Conservation (phyloP, 1,139 yeast species). For the Lodderomyces parapsilosis region DNA sequence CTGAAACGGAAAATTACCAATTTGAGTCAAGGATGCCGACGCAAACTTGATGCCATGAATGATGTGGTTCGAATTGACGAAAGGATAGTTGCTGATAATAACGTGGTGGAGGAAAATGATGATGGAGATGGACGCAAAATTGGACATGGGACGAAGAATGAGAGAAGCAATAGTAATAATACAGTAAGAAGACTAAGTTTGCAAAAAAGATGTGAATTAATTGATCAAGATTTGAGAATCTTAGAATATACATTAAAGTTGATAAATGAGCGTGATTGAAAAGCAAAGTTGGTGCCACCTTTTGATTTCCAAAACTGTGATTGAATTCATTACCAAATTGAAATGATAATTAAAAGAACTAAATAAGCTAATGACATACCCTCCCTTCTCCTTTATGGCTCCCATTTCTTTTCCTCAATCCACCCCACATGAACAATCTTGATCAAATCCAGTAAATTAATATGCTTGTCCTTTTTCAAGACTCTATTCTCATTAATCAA, state of each 20-base stretch:
- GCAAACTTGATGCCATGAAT: conserved; percentile 7
- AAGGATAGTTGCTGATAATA: not conserved
- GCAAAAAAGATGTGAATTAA: conserved; percentile 40
- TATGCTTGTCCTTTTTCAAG: conserved; percentile 46
- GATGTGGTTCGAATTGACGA: conserved; percentile 17
- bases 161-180: not conserved
- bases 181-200: conserved; percentile 19
- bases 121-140: not conserved
- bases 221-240: conserved; percentile 49
- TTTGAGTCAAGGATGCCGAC: conserved; percentile 19
- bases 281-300: too few species aligned
- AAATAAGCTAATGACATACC: too few species aligned
- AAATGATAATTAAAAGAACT: not conserved
- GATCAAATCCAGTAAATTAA: conserved; percentile 61
- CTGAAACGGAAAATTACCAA: conserved; percentile 21
- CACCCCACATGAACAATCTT: conserved; percentile 68
- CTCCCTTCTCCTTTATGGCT: conserved; percentile 15
- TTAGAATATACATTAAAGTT: conserved; percentile 35
- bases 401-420: conserved; percentile 66
- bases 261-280: not conserved
- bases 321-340: not conserved
- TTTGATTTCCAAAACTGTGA: too few species aligned
- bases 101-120: not conserved
- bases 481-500: conserved; percentile 59
- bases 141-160: not conserved